Conservation (phyloP, 495 filamentous ascomycete species). For the Pseudoneurospora amorphoporcata region DNA sequence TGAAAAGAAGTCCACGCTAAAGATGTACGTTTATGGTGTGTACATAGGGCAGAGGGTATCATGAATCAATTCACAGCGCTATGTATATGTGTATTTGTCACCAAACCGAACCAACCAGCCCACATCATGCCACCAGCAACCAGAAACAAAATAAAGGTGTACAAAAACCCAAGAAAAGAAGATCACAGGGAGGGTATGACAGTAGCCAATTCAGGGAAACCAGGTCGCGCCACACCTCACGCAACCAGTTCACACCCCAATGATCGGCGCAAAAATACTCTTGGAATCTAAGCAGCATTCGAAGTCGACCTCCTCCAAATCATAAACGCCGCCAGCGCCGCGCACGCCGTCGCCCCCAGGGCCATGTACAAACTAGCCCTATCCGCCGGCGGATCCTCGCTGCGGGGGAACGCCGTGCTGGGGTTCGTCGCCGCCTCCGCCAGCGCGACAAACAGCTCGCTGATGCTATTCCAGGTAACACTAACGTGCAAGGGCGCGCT, state of each 20-base stretch:
- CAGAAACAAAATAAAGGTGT: background rate
- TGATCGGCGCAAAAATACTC: background rate
- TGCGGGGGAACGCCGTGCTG: slow-evolving; percentile 76
- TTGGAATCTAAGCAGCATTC: slow-evolving; percentile 12
- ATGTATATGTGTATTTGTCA: background rate
- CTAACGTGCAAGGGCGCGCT: slow-evolving; percentile 86
- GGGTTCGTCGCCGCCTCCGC: slow-evolving; percentile 90
- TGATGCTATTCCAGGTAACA: slow-evolving; percentile 81
- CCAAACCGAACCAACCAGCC: background rate
- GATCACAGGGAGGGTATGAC: background rate
- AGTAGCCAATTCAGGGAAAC: background rate
- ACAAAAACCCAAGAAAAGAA: background rate
- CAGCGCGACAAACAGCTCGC: slow-evolving; percentile 74
- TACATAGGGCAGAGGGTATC: background rate
- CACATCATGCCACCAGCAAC: background rate
- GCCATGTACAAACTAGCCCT: slow-evolving; percentile 78
- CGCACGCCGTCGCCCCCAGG: slow-evolving; percentile 68
- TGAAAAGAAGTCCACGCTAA: background rate
- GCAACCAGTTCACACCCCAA: background rate
- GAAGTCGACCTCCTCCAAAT: slow-evolving; percentile 46
- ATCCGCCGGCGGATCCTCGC: slow-evolving; percentile 71
- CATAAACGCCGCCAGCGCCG: slow-evolving; percentile 69
- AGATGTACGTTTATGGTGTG: background rate
- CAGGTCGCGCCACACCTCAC: background rate
- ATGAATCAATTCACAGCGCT: background rate